Percentiles rank a stretch among this genome's conserved stretches.
Evolutionary conservation across 2,329 filamentous ascomycete species (phyloP).

Genomic region (Nannizzia gypsea): DNA sequence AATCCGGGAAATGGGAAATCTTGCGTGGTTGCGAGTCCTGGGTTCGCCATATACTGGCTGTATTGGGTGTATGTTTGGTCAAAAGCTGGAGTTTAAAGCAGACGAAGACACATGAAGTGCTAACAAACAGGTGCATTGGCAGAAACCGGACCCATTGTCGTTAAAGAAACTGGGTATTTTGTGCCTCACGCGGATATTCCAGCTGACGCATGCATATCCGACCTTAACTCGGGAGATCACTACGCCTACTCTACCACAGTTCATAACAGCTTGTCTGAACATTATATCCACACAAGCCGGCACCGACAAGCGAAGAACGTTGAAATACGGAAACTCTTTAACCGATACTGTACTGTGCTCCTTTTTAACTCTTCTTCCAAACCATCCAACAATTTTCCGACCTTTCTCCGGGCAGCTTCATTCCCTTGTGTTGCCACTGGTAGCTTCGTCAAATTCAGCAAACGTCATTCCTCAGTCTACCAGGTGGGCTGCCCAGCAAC

Average conservation of each 20-base stretch:
- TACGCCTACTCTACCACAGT: constrained; percentile 65
- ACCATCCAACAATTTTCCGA: constrained; percentile 72
- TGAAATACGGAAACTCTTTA: constrained; percentile 37
- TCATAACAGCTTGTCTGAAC: constrained; percentile 61
- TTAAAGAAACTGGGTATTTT: constrained; percentile 68
- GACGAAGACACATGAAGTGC: neutral
- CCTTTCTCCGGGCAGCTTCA: constrained; percentile 60
- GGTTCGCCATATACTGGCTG: constrained; percentile 61
- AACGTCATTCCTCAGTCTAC: constrained; percentile 42
- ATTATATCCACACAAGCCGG: constrained; percentile 42
- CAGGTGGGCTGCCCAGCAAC: constrained; percentile 46
- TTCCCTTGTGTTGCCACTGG: constrained; percentile 45
- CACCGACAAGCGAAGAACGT: constrained; percentile 25
- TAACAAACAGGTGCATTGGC: neutral
- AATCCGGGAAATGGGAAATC: constrained; percentile 74
- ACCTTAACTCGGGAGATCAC: constrained; percentile 79
- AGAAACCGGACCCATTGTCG: constrained; percentile 66
- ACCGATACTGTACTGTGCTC: constrained; percentile 59
- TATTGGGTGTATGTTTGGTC: constrained; percentile 50
- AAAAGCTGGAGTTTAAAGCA: neutral
- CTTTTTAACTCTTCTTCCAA: constrained; percentile 59
- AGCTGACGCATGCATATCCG: constrained; percentile 67
- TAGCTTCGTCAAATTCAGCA: constrained; percentile 51
- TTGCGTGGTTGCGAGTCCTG: constrained; percentile 62
- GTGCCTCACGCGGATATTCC: constrained; percentile 70